Evolutionary conservation across 108 stramenopile species (phyloP), one percentile per base, ranked within the genome.

Genomic region (Cyclotella sp.): DNA sequence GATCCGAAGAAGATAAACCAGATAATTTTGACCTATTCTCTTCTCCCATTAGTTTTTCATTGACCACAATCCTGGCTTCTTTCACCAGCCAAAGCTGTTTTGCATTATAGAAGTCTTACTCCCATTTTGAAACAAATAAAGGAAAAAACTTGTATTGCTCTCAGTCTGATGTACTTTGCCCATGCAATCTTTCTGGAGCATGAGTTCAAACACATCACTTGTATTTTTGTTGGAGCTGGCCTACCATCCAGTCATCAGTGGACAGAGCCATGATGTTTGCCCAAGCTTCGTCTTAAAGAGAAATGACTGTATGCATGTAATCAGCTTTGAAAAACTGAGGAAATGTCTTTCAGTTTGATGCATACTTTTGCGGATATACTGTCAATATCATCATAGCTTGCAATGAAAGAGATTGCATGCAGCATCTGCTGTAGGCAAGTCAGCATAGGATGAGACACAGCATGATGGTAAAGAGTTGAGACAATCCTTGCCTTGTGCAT

Each of bases 391-490:
- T 70, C 69, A 27, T 43, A 55, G n/a, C 58, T 68, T 22, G 53
- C 75, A 58, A 70, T 71, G 16, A 71, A 53, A 47, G 63, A 30
- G 46, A 81, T 76, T 27, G 75, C 80, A 19, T 62, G 64, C 42
- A 63, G 15, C 22, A 81, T 44, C 41, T 76, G 75, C 7, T 71
- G 61, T 26, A 52, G 21, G 42, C 68, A 70, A 39, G 40, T 58
- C 52, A 71, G 22, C 16, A 52, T 40, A 22, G 80, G 80, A 65
- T 76, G 29, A 13, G 51, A 76, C 24, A 63, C 69, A 15, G 76
- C 28, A 72, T 76, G 69, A 26, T 76, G 62, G 51, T 63, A 76
- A 44, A 81, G 76, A 81, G 34, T 76, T 58, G 21, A 81, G 59
- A 19, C 46, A 46, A 34, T 68, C 70, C 26, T 41, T 51, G 41